phyloP scores from a whole-genome alignment of 345 rosid species.

The Luvunga scandens region DNA sequence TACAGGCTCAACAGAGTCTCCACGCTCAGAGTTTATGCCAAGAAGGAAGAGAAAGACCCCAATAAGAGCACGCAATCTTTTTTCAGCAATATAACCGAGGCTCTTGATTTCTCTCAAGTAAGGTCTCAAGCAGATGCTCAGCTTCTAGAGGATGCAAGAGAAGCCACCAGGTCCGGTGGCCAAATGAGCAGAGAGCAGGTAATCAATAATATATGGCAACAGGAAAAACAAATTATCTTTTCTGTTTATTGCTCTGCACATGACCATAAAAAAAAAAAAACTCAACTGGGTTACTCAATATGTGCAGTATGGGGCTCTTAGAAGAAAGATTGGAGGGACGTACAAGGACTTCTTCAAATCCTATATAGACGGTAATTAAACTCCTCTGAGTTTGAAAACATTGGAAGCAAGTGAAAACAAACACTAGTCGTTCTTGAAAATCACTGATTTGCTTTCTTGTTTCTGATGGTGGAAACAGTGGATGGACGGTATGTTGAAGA shows the following conservation, averaged over 20 bases:
- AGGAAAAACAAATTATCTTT: neutral
- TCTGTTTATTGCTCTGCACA: neutral
- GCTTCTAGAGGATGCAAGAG: conserved; percentile 73
- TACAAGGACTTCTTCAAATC: conserved; percentile 95
- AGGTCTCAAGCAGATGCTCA: conserved; percentile 76
- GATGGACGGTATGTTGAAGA: conserved; percentile 67
- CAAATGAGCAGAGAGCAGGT: conserved; percentile 79
- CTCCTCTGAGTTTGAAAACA: neutral
- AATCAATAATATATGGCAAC: neutral
- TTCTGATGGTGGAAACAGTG: conserved; percentile 36
- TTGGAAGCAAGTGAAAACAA: neutral
- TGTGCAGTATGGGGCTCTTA: conserved; percentile 83
- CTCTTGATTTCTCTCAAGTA: conserved; percentile 80
- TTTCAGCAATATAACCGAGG: conserved; percentile 64
- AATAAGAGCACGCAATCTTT: conserved; percentile 58
- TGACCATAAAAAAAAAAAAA: neutral
- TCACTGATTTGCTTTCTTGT: neutral
- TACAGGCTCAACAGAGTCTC: conserved; percentile 13
- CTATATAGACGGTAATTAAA: conserved; percentile 61
- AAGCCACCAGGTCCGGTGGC: conserved; percentile 64
- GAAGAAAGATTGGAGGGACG: conserved; percentile 93
- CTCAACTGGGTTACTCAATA: conserved; percentile 8
- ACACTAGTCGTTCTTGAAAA: neutral
- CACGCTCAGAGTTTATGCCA: conserved; percentile 30
- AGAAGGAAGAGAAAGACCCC: conserved; percentile 33